A percentile compares a stretch with the other conserved stretches of the same genome.
phyloP scores from a whole-genome alignment of 108 stramenopile species.

The Halocafeteria seosinensis region DNA sequence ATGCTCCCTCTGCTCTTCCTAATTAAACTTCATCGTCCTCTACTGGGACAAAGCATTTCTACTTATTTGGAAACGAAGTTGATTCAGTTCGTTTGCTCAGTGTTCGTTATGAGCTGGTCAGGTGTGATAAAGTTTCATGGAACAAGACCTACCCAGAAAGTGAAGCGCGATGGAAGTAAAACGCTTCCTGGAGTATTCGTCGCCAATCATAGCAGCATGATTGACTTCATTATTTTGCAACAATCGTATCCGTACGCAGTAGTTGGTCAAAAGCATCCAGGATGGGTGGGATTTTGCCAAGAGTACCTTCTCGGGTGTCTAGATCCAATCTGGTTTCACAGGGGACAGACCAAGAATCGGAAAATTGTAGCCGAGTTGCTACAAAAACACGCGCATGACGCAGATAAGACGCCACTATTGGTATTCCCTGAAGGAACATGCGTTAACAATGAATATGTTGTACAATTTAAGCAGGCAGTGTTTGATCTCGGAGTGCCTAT shows the following conservation, averaged over 20 bases:
- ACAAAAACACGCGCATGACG: conserved; percentile 8
- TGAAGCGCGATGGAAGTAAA: too few relatives aligned
- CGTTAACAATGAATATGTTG: conserved; percentile 17
- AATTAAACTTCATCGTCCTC: too few relatives aligned
- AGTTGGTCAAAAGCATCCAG: conserved; percentile 10
- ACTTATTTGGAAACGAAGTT: too few relatives aligned
- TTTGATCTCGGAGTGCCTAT: conserved; percentile 14
- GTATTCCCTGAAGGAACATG: conserved; percentile 19
- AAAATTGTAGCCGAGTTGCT: conserved; percentile 1
- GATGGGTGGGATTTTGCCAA: conserved; percentile 10
- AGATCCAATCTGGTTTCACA: conserved; percentile 15
- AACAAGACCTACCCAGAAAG: not conserved
- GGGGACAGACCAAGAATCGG: conserved; percentile 2
- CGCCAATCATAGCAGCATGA: conserved; percentile 15
- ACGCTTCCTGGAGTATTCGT: conserved; percentile 11
- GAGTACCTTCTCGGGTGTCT: conserved; percentile 1
- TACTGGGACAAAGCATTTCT: too few relatives aligned
- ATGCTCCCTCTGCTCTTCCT: too few relatives aligned
- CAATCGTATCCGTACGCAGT: conserved; percentile 8
- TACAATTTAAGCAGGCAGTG: conserved; percentile 11
- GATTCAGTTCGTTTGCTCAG: conserved; percentile 8
- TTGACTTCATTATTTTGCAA: conserved; percentile 16
- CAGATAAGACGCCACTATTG: conserved; percentile 1
- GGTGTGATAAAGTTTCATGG: conserved; percentile 16
- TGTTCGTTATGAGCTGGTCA: conserved; percentile 7